A percentile compares a stretch with the other conserved stretches of the same genome.
phyloP scores from a whole-genome alignment of 2,329 filamentous ascomycete genomes.

The Penicillium hesseltinei region DNA sequence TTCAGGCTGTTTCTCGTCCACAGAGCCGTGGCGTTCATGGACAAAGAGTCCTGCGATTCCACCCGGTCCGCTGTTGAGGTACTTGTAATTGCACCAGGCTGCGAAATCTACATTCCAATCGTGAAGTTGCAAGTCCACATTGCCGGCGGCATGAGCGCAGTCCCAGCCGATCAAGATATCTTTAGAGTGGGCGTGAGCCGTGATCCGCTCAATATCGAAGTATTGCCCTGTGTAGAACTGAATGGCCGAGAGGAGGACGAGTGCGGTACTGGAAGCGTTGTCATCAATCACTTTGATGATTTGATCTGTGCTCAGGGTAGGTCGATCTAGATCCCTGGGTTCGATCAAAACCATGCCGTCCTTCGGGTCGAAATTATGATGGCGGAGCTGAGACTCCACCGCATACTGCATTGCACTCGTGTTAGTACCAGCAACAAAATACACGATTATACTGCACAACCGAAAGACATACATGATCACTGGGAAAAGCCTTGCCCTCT shows the following conservation, averaged over 20 bases:
- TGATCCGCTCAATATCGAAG: conserved; percentile 79
- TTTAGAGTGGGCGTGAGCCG: conserved; percentile 67
- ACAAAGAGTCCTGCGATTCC: conserved; percentile 78
- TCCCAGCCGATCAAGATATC: conserved; percentile 82
- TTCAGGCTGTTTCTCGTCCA: conserved; percentile 36
- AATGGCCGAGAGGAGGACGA: conserved; percentile 80
- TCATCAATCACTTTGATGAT: conserved; percentile 72
- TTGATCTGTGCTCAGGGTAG: conserved; percentile 67
- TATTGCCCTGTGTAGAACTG: conserved; percentile 92
- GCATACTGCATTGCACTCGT: conserved; percentile 60
- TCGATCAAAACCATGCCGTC: conserved; percentile 73
- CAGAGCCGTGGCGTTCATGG: conserved; percentile 66
- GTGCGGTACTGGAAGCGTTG: conserved; percentile 68
- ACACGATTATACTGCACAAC: background rate
- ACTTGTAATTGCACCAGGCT: conserved; percentile 93
- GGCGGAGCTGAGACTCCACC: conserved; percentile 74
- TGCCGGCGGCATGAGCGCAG: conserved; percentile 80
- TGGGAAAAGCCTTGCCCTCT: conserved; percentile 89
- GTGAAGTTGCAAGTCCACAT: conserved; percentile 74
- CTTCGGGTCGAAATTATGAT: conserved; percentile 65
- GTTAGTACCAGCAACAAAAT: conserved; percentile 6
- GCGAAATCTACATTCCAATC: conserved; percentile 92
- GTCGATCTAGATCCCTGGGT: conserved; percentile 53
- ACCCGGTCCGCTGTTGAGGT: conserved; percentile 82
- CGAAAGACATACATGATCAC: conserved; percentile 65